Percentiles rank a stretch among this genome's conserved stretches.
Conservation (phyloP, 345 rosid species). For the Ceriops decandra region DNA sequence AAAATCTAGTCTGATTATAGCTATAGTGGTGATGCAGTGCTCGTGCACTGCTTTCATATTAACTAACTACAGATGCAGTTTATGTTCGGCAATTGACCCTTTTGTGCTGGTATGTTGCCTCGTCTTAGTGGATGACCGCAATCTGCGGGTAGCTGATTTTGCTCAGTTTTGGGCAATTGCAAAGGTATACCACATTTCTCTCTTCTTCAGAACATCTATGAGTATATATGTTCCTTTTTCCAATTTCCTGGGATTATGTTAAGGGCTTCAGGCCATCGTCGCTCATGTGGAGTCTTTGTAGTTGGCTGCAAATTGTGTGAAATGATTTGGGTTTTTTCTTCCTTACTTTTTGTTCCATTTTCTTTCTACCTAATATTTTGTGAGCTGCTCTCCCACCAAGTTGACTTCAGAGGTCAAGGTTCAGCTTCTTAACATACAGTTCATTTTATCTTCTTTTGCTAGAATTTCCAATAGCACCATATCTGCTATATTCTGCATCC, state of each 20-base stretch:
- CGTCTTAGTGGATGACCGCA: conserved; percentile 99
- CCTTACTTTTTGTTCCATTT: not conserved
- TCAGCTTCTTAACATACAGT: not conserved
- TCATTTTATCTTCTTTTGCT: not conserved
- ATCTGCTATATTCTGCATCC: not conserved
- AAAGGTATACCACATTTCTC: conserved; percentile 83
- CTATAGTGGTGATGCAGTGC: conserved; percentile 79
- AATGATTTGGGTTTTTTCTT: conserved; percentile 1
- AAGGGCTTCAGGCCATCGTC: conserved; percentile 35
- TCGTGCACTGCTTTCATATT: conserved; percentile 74
- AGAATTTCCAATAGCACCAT: not conserved
- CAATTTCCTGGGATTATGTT: conserved; percentile 32
- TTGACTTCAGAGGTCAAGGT: not conserved
- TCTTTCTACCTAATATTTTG: conserved; percentile 1
- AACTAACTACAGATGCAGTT: conserved; percentile 96
- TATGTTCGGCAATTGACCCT: conserved; percentile 96
- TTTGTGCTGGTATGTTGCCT: conserved; percentile 93
- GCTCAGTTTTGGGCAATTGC: conserved; percentile 99
- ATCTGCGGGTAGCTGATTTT: conserved; percentile 99
- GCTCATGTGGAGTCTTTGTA: conserved; percentile 18
- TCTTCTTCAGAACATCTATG: conserved; percentile 42
- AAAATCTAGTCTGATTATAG: conserved; percentile 53
- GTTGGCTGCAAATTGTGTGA: conserved; percentile 16
- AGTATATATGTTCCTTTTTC: conserved; percentile 33
- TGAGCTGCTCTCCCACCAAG: not conserved